Percentiles rank a stretch among this genome's conserved stretches.
phyloP scores from a whole-genome alignment of 371 early-diverging fungal species.

The Zopfochytrium polystomum region DNA sequence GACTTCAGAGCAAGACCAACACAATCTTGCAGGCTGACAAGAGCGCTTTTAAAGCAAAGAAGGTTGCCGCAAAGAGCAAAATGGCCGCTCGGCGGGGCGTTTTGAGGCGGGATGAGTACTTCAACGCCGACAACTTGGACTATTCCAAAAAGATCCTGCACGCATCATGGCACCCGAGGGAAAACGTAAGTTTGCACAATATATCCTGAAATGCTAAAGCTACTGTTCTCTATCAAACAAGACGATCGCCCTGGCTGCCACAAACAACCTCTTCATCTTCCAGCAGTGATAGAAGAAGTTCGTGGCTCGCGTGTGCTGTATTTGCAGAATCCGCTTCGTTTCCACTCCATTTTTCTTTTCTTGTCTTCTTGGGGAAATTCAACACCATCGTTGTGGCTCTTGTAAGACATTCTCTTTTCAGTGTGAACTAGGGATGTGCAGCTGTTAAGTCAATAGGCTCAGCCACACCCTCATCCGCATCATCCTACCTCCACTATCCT shows the following conservation, averaged over 20 bases:
- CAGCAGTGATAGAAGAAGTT: too few relatives aligned
- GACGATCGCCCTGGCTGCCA: conserved; percentile 87
- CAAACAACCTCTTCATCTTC: conserved; percentile 96
- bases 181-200: conserved; percentile 93
- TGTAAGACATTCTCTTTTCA: too few relatives aligned
- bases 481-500: too few relatives aligned
- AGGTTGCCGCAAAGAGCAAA: conserved; percentile 60
- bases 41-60: conserved; percentile 91
- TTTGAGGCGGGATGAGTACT: conserved; percentile 65
- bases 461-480: too few relatives aligned
- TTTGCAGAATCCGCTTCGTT: too few relatives aligned
- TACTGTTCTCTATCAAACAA: neutral
- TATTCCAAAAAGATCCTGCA: conserved; percentile 92
- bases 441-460: too few relatives aligned
- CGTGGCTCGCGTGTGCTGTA: too few relatives aligned
- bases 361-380: too few relatives aligned
- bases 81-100: conserved; percentile 41
- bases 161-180: conserved; percentile 99
- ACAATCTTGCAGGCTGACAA: conserved; percentile 95
- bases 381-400: too few relatives aligned
- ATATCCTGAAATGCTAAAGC: neutral
- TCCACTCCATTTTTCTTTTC: too few relatives aligned
- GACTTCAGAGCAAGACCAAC: conserved; percentile 67
- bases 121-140: conserved; percentile 78
- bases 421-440: too few relatives aligned